Evolutionary conservation across 2,329 filamentous ascomycete species (phyloP), one percentile per base, ranked within the genome.

Genomic region (Fusarium nurragi): DNA sequence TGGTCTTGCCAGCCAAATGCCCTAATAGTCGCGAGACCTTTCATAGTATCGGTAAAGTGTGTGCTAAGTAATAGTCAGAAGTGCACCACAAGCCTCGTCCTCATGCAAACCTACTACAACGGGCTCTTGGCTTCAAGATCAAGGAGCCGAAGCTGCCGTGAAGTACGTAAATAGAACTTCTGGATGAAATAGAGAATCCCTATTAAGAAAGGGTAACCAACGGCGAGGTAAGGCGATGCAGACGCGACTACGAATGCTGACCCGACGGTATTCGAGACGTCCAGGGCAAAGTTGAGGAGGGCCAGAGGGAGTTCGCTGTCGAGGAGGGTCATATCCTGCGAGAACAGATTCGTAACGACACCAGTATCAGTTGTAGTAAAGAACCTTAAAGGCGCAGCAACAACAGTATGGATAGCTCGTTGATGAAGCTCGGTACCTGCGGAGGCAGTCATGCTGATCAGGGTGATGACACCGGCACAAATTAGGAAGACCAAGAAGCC

Each of bases 51-150:
- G 21, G 83, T 77, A 64, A 88, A 88, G 58, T 87, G 79, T 0
- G 79, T 74, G 62, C 77, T 79, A 22, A 3, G 2, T 4, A 11
- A 12, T 4, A 14, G 6, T 68, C 26, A 68, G 46, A 7, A n/a
- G 13, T 5, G 12, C 4, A 8, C 4, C 13, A 2, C 5, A 14
- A 11, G 9, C 10, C 4, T 3, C 3, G 6, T 6, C 5, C 6
- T 5, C 5, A 6, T 6, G 11, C 13, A 7, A 1, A 66, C 71
- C 60, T 65, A 73, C 68, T 75, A 74, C 3, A 74, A 18, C 0
- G 86, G 86, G 1, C 83, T 82, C 64, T 89, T 88, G 2, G 84
- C 81, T 70, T 90, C 87, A 1, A 90, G 79, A 41, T 89, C 87
- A 12, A 90, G 72, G 19, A 87, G 78, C 45, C 87, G 80, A 9